These are phyloP conservation scores for Prunella vulgaris DNA, from an alignment of 257 asterid species.

Conservation along the genomic window DNA sequence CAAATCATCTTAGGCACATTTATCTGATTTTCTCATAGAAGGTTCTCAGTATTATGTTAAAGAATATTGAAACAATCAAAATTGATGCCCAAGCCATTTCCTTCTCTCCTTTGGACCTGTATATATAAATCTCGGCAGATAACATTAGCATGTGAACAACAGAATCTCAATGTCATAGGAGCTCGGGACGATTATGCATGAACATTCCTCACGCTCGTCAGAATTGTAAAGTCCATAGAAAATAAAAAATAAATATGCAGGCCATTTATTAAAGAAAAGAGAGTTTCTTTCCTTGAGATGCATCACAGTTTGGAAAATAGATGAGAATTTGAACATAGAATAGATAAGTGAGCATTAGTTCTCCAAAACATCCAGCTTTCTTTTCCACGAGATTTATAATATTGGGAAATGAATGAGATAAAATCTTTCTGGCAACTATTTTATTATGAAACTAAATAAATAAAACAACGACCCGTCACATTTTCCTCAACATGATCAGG, in stretches of 20 bases:
- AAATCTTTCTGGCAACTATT: not conserved
- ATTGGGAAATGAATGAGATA: not conserved
- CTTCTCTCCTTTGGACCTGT: not conserved
- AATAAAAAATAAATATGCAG: not conserved
- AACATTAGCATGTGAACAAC: not conserved
- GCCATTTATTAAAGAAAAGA: not conserved
- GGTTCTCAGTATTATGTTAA: not conserved
- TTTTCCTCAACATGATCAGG: not conserved
- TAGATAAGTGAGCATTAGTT: not conserved
- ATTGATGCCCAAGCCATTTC: not conserved
- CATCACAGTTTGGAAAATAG: not conserved
- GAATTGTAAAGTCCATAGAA: not conserved
- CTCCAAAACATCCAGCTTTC: not conserved
- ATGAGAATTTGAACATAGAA: not conserved
- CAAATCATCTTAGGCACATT: not conserved
- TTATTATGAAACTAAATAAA: not conserved
- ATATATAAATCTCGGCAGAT: not conserved
- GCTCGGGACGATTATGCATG: not conserved
- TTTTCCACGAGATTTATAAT: not conserved
- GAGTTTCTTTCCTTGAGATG: not conserved
- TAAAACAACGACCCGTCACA: not conserved
- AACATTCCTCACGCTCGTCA: not conserved
- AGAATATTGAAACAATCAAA: not conserved
- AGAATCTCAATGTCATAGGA: not conserved
- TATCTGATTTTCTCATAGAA: not conserved